Percentiles rank a stretch among this genome's conserved stretches.
These are phyloP conservation scores for Sclerotinia spermophila DNA, from an alignment of 2,329 filamentous ascomycete genomes.

Conservation along the genomic window DNA sequence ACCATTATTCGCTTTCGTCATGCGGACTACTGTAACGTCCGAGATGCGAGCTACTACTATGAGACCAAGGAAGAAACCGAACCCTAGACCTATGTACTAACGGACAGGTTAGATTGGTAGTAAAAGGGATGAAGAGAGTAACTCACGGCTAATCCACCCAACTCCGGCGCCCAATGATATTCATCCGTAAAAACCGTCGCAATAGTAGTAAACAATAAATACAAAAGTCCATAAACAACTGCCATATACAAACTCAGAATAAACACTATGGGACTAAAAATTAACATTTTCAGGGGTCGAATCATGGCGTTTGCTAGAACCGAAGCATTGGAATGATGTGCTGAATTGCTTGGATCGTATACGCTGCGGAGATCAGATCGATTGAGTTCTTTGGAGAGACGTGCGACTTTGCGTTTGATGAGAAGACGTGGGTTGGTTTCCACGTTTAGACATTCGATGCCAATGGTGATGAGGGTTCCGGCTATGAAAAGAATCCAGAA, in stretches of 20 bases:
- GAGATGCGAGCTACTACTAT: slow-evolving; percentile 43
- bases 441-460: slow-evolving; percentile 40
- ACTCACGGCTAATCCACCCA: slow-evolving; percentile 40
- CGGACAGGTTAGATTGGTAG: background rate
- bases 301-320: slow-evolving; percentile 43
- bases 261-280: slow-evolving; percentile 40
- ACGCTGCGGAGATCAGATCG: slow-evolving; percentile 44
- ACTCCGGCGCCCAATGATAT: slow-evolving; percentile 43
- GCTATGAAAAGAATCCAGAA: slow-evolving; percentile 22
- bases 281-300: slow-evolving; percentile 47
- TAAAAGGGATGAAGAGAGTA: background rate
- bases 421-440: slow-evolving; percentile 51
- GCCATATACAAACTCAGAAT: slow-evolving; percentile 49
- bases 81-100: slow-evolving; percentile 43
- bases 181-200: slow-evolving; percentile 46
- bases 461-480: slow-evolving; percentile 38
- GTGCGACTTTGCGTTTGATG: slow-evolving; percentile 47
- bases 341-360: slow-evolving; percentile 39
- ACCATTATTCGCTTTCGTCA: slow-evolving; percentile 44
- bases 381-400: slow-evolving; percentile 44
- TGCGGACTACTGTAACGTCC: slow-evolving; percentile 45
- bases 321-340: slow-evolving; percentile 29
- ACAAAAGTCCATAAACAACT: slow-evolving; percentile 51
- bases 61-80: slow-evolving; percentile 43
- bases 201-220: slow-evolving; percentile 47